phyloP scores from a whole-genome alignment of 768 basidiomycete species.

The Cyclocybe aegerita region DNA sequence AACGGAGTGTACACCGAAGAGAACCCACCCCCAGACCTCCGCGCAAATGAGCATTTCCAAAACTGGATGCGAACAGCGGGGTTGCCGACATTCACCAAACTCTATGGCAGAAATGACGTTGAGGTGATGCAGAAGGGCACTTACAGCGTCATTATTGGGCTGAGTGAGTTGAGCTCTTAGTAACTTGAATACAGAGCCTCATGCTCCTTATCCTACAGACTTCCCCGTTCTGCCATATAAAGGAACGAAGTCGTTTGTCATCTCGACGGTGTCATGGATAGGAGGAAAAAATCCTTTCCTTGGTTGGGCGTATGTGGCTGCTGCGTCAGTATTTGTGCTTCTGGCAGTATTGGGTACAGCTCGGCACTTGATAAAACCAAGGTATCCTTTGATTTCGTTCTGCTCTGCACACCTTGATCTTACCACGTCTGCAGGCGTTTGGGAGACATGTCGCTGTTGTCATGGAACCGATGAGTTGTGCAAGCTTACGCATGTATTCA shows the following conservation, averaged over 20 bases:
- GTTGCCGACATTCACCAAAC: constrained; percentile 93
- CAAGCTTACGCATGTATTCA: constrained; percentile 18
- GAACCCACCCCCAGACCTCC: constrained; percentile 72
- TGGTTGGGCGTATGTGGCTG: constrained; percentile 96
- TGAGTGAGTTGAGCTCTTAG: constrained; percentile 61
- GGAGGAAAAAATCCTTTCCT: constrained; percentile 98
- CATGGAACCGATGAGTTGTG: constrained; percentile 67
- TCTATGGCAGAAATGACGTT: constrained; percentile 89
- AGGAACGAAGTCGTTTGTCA: constrained; percentile 95
- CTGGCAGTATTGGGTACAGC: constrained; percentile 88
- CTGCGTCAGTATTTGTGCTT: constrained; percentile 82
- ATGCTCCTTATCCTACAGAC: constrained; percentile 46
- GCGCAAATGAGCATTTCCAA: constrained; percentile 88
- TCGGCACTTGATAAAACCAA: constrained; percentile 89
- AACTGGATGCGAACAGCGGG: constrained; percentile 99
- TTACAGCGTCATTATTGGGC: constrained; percentile 73
- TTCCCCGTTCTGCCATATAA: constrained; percentile 89
- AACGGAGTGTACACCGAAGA: constrained; percentile 59
- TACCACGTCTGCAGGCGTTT: constrained; percentile 52
- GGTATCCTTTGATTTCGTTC: constrained; percentile 42
- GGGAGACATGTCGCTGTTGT: constrained; percentile 84
- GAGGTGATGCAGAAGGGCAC: constrained; percentile 67
- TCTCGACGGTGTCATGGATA: constrained; percentile 98
- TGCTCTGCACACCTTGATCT: neutral
- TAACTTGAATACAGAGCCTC: constrained; percentile 7